A percentile compares a stretch with the other conserved stretches of the same genome.
Conservation (phyloP, 805 yeast genomes). For the Ogataea salicorniae region DNA sequence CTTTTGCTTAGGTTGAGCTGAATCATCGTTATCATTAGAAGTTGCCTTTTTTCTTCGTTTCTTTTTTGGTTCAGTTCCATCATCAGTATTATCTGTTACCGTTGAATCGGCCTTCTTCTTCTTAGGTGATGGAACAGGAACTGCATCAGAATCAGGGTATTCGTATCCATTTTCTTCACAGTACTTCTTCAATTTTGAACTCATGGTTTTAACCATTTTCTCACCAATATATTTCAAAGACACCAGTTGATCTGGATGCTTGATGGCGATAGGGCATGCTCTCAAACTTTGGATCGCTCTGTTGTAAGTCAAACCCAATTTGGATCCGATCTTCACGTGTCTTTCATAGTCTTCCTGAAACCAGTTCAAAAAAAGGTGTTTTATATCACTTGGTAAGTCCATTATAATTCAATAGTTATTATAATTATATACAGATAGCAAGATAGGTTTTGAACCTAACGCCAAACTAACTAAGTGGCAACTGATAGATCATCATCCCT, state of each 20-base stretch:
- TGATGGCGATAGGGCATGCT: conserved; percentile 39
- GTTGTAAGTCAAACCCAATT: conserved; percentile 46
- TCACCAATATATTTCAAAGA: conserved; percentile 69
- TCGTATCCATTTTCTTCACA: conserved; percentile 50
- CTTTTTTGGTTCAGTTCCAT: conserved; percentile 10
- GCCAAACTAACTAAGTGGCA: not conserved
- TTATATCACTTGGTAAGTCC: conserved; percentile 44
- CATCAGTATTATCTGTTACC: conserved; percentile 7
- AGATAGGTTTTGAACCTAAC: not conserved
- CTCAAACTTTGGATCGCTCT: conserved; percentile 52
- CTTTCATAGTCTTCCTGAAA: conserved; percentile 46
- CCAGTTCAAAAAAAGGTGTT: conserved; percentile 51
- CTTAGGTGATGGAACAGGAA: not conserved
- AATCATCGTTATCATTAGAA: not conserved
- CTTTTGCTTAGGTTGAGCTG: conserved; percentile 2
- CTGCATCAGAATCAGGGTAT: conserved; percentile 34
- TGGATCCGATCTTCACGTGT: conserved; percentile 45
- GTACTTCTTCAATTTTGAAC: conserved; percentile 41
- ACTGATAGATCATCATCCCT: not conserved
- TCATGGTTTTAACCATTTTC: conserved; percentile 51
- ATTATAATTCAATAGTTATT: conserved; percentile 15
- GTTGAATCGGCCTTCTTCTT: not conserved
- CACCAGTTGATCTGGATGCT: conserved; percentile 52
- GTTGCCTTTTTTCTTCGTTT: conserved; percentile 2
- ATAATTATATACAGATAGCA: not conserved